phyloP scores from a whole-genome alignment of 176 grass and related monocot species.

The Lolium multiflorum region DNA sequence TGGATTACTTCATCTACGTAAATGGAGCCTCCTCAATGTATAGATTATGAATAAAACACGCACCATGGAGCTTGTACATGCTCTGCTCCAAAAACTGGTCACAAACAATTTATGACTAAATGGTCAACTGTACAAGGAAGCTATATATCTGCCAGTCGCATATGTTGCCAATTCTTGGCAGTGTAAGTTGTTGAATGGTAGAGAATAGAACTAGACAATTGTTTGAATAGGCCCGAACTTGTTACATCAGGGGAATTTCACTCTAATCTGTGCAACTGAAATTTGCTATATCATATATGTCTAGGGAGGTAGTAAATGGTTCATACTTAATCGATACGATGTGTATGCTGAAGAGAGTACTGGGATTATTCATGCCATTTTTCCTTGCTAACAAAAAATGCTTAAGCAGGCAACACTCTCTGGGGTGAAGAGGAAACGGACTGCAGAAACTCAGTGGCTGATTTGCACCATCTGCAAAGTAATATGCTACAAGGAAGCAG shows the following conservation, averaged over 20 bases:
- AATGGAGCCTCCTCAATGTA: background rate
- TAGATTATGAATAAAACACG: background rate
- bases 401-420: conserved; percentile 32
- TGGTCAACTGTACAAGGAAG: conserved; percentile 9
- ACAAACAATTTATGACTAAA: background rate
- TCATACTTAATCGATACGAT: background rate
- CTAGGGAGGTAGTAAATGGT: background rate
- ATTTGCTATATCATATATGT: background rate
- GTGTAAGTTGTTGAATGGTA: background rate
- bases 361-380: background rate
- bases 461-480: conserved; percentile 1
- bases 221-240: background rate
- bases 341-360: background rate
- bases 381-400: background rate
- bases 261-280: conserved; percentile 3
- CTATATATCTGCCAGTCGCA: background rate
- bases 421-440: conserved; percentile 49
- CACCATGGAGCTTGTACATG: background rate
- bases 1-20: background rate
- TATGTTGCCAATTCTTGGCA: conserved; percentile 8
- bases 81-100: background rate
- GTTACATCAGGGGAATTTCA: background rate
- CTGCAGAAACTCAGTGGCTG: background rate
- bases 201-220: background rate
- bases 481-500: background rate